Evolutionary conservation across 306 rosid genomes (phyloP).

Genomic region (Cucumis hystrix): DNA sequence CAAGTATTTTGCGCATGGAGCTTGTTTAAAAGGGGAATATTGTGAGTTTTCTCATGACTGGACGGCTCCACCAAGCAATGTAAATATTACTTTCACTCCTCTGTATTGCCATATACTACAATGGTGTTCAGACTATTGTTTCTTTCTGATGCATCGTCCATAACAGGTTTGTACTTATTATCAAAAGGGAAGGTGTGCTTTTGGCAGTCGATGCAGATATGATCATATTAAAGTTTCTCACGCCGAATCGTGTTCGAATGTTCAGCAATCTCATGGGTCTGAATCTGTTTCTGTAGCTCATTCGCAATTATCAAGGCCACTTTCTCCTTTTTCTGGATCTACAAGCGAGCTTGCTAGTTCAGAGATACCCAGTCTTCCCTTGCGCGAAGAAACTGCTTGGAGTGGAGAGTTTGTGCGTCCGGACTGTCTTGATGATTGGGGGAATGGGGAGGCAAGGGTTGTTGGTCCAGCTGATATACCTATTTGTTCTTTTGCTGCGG

Average conservation of each 20-base stretch:
- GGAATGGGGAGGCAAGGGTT: constrained; percentile 27
- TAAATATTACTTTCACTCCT: constrained; percentile 15
- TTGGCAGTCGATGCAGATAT: constrained; percentile 95
- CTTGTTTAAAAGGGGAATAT: constrained; percentile 93
- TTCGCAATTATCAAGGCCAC: constrained; percentile 24
- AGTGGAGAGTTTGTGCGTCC: constrained; percentile 24
- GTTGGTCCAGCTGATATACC: constrained; percentile 44
- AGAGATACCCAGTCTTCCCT: constrained; percentile 26
- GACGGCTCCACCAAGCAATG: constrained; percentile 79
- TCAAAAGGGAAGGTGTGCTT: constrained; percentile 80
- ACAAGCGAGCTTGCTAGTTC: constrained; percentile 34
- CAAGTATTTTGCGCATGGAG: constrained; percentile 94
- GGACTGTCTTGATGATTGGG: constrained; percentile 24
- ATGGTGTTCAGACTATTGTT: not conserved
- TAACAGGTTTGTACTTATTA: constrained; percentile 77
- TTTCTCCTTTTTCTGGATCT: constrained; percentile 16
- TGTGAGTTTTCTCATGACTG: constrained; percentile 96
- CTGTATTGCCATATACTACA: not conserved
- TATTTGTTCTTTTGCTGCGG: constrained; percentile 95
- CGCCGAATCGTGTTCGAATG: constrained; percentile 31
- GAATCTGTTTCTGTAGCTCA: constrained; percentile 25
- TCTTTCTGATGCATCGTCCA: constrained; percentile 7
- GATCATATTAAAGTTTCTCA: constrained; percentile 72
- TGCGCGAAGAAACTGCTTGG: constrained; percentile 33
- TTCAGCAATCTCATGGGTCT: constrained; percentile 20